Percentiles rank a stretch among this genome's conserved stretches.
phyloP scores from a whole-genome alignment of 2,329 filamentous ascomycete genomes.

The Parascedosporium putredinis region DNA sequence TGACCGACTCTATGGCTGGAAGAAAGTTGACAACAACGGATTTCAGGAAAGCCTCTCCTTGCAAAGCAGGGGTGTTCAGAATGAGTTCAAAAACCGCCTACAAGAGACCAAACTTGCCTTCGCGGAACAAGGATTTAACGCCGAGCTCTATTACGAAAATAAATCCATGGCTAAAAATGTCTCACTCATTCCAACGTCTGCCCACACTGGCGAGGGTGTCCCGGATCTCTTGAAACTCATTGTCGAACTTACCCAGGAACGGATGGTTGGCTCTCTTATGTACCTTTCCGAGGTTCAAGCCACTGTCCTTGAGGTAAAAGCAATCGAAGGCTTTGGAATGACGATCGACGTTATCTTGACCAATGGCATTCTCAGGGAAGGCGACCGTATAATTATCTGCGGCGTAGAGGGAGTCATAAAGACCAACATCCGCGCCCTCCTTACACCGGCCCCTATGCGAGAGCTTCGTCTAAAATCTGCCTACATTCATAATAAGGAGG shows the following conservation, averaged over 20 bases:
- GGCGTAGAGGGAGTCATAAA: constrained; percentile 94
- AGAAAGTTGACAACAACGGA: constrained; percentile 96
- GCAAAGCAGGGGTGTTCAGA: constrained; percentile 87
- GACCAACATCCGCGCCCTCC: constrained; percentile 87
- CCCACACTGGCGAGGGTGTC: constrained; percentile 97
- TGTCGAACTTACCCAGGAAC: constrained; percentile 83
- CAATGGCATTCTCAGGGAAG: constrained; percentile 89
- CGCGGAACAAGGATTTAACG: constrained; percentile 94
- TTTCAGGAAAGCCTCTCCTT: constrained; percentile 85
- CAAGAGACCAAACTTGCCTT: constrained; percentile 89
- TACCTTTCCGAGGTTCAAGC: constrained; percentile 96
- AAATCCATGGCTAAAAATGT: constrained; percentile 92
- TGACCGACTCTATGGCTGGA: constrained; percentile 98
- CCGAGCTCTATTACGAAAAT: constrained; percentile 94
- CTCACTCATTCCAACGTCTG: constrained; percentile 93
- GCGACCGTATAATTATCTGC: constrained; percentile 88
- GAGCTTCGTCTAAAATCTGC: constrained; percentile 90
- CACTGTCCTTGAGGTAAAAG: constrained; percentile 97
- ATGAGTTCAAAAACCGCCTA: constrained; percentile 85
- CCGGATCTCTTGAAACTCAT: constrained; percentile 98
- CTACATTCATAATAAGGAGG: constrained; percentile 98
- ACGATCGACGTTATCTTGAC: constrained; percentile 96
- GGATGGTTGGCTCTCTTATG: constrained; percentile 96
- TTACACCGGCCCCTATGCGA: constrained; percentile 87
- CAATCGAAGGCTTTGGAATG: constrained; percentile 96